phyloP scores from a whole-genome alignment of 768 basidiomycete genomes.

The Lentinus brumalis region DNA sequence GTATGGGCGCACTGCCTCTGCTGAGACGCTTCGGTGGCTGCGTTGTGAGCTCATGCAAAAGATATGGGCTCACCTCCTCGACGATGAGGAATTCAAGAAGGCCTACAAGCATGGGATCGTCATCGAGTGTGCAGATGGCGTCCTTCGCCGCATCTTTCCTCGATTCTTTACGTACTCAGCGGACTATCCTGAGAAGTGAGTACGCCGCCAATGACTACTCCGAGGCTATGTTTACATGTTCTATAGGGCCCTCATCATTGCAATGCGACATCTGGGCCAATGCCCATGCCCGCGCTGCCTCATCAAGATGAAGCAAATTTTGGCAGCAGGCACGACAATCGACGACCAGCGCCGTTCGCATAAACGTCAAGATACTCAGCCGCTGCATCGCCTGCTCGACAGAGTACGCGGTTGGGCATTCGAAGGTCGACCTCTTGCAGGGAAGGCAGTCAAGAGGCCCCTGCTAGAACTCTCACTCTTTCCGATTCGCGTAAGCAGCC shows the following conservation, averaged over 20 bases:
- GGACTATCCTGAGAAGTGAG: constrained; percentile 40
- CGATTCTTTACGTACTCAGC: constrained; percentile 33
- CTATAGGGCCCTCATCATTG: constrained; percentile 37
- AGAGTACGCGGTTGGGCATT: background rate
- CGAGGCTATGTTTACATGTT: background rate
- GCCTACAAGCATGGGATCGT: constrained; percentile 31
- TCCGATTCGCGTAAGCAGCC: background rate
- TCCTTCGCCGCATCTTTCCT: constrained; percentile 26
- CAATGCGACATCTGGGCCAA: constrained; percentile 39
- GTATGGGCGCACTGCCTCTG: constrained; percentile 35
- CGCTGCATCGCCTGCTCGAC: background rate
- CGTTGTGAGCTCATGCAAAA: constrained; percentile 34
- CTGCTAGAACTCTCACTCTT: background rate
- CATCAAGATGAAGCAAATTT: constrained; percentile 30
- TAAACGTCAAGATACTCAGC: background rate
- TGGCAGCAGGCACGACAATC: constrained; percentile 27
- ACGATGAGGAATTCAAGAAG: constrained; percentile 28
- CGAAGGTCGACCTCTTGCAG: background rate
- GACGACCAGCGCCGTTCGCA: background rate
- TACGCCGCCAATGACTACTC: background rate
- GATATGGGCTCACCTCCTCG: constrained; percentile 25
- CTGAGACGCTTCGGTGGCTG: no score
- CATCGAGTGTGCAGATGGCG: constrained; percentile 28
- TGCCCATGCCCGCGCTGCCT: constrained; percentile 45
- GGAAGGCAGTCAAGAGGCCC: background rate